Base-by-base conservation (phyloP, 2,329 filamentous ascomycete genomes). In the Sporothrix curviconia region DNA sequence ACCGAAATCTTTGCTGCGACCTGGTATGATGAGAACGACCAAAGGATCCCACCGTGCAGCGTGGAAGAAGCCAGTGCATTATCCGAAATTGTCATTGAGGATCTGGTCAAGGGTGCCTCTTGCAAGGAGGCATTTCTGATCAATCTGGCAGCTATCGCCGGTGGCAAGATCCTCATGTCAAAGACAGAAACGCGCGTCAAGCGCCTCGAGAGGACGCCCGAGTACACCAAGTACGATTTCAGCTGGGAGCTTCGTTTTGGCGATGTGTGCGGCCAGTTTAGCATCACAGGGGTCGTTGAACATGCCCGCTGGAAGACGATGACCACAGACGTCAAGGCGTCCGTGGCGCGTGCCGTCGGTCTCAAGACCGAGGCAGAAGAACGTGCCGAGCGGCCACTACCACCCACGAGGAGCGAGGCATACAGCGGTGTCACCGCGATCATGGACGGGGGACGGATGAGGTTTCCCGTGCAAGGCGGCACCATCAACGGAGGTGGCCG, bases 171-270 rank as follows among this genome's bases (percentile, higher is more conserved):
- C 28, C 71, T 85, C 50, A 76, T 80, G 69, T 71, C 72, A 12
- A 69, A 70, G 6, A 67, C 71, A 19, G 71, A 70, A 22, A 66
- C 72, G 46, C 70, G 71, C 55, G 70, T 78, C 47, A 74, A 70
- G 17, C 74, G 77, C 11, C 57, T 78, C 22, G 75, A 78, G n/a
- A 69, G 72, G 19, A 65, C 68, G 2, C 66, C 70, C 2, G 73
- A 73, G 14, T 66, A 72, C 37, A 76, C 72, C 32, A 70, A 72
- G 51, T 85, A 84, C 66, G 67, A 70, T 46, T 78, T 77, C 61
- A 70, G 72, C 55, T 86, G 82, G 82, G 74, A 78, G 60, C 76
- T 84, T 64, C 71, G 73, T 53, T 79, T 80, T 58, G 82, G 82
- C 1, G 69, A 72, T n/a, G 65, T 82, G 9, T 71, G 71, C 53